A percentile compares a stretch with the other conserved stretches of the same genome.
These are phyloP conservation scores for Plenodomus biglobosus DNA, from an alignment of 2,329 filamentous ascomycete species.

Conservation along the genomic window DNA sequence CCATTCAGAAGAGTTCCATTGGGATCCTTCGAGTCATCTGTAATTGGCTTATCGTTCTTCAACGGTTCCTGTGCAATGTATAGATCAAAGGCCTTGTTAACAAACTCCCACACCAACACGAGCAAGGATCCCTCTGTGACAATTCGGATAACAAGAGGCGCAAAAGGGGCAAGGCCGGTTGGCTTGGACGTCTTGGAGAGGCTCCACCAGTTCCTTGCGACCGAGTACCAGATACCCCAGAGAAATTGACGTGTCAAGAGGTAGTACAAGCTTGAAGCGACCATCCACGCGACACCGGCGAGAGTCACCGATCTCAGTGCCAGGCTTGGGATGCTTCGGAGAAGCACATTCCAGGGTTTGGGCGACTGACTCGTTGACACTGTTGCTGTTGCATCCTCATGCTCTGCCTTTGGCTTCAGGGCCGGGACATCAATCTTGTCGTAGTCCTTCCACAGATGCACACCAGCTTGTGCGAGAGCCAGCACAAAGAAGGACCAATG, in stretches of 20 bases:
- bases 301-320: constrained; percentile 16
- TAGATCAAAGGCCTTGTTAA: constrained; percentile 76
- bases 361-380: constrained; percentile 7
- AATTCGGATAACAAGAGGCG: constrained; percentile 57
- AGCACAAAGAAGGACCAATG: constrained; percentile 69
- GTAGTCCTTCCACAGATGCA: constrained; percentile 72
- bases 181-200: constrained; percentile 66
- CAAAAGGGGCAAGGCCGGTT: constrained; percentile 60
- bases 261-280: constrained; percentile 32
- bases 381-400: constrained; percentile 11
- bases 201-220: constrained; percentile 73
- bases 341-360: constrained; percentile 25
- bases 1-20: constrained; percentile 87
- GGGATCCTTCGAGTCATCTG: constrained; percentile 81
- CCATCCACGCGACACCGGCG: constrained; percentile 54
- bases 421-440: constrained; percentile 63
- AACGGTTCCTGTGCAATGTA: constrained; percentile 79
- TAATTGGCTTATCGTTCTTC: constrained; percentile 82
- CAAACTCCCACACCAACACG: constrained; percentile 71
- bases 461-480: constrained; percentile 66
- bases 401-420: constrained; percentile 26
- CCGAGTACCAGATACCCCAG: constrained; percentile 61
- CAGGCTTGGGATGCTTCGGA: constrained; percentile 19
- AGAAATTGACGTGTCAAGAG: constrained; percentile 29
- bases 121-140: constrained; percentile 64